Evolutionary conservation across 2,329 filamentous ascomycete species (phyloP).

Genomic region (Graphiopsis chlorocephala): DNA sequence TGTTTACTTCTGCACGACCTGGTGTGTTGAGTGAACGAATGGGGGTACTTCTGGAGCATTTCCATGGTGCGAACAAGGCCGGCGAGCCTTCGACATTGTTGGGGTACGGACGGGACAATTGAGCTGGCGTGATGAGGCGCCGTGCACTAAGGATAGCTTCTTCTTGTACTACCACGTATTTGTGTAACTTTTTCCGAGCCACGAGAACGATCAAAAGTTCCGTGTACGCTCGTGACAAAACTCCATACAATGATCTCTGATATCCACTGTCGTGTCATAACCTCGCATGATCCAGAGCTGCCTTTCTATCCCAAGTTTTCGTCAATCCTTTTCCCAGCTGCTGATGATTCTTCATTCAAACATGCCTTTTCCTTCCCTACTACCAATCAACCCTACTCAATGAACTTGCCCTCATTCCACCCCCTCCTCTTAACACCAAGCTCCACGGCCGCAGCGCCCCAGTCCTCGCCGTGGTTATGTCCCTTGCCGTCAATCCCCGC

Average conservation of each 20-base stretch:
- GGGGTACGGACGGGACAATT: not conserved
- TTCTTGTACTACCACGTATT: not conserved
- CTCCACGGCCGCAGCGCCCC: conserved; percentile 92
- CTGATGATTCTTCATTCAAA: not conserved
- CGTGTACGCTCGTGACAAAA: not conserved
- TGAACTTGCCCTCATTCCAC: conserved; percentile 70
- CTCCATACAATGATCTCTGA: not conserved
- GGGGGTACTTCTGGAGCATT: not conserved
- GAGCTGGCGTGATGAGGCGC: not conserved
- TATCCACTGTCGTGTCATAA: not conserved
- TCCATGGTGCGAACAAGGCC: not conserved
- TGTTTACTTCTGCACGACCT: not conserved
- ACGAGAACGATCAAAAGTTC: not conserved
- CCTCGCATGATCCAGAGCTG: not conserved
- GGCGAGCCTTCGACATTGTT: not conserved
- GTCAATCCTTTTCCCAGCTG: not conserved
- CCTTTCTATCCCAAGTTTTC: not conserved
- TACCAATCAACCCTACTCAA: conserved; percentile 35
- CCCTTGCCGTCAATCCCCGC: conserved; percentile 65
- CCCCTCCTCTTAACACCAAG: conserved; percentile 82
- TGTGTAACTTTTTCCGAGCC: conserved; percentile 2
- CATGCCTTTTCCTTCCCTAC: not conserved
- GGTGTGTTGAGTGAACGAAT: not conserved
- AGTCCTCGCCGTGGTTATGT: conserved; percentile 96
- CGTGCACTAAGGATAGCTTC: not conserved